Evolutionary conservation across 805 yeast genomes (phyloP).

Genomic region (Jamesozyma piceae): DNA sequence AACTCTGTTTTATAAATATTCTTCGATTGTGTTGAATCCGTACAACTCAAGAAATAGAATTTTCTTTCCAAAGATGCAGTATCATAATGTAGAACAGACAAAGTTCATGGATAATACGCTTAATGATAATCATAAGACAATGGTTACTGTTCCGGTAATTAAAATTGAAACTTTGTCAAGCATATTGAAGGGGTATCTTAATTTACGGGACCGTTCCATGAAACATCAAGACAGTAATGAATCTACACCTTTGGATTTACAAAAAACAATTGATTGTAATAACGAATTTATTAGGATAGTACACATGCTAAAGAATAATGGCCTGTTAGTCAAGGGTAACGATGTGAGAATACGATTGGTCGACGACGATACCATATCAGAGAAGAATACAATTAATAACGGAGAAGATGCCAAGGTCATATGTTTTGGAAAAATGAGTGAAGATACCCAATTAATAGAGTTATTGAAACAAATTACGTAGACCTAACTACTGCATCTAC

Average conservation of each 20-base stretch:
- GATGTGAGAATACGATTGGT: background rate
- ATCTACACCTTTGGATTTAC: too few relatives aligned
- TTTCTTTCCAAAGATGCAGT: slow-evolving; percentile 8
- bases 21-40: slow-evolving; percentile 19
- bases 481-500: too few relatives aligned
- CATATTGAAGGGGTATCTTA: slow-evolving; percentile 16
- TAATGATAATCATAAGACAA: background rate
- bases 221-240: background rate
- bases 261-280: too few relatives aligned
- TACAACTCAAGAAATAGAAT: slow-evolving; percentile 8
- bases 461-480: slow-evolving; percentile 2
- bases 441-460: slow-evolving; percentile 6
- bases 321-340: slow-evolving; percentile 7
- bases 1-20: slow-evolving; percentile 15
- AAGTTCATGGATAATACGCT: too few relatives aligned
- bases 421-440: slow-evolving; percentile 4
- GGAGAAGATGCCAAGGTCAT: background rate
- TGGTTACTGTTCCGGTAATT: slow-evolving; percentile 2
- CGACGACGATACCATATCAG: slow-evolving; percentile 7
- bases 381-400: slow-evolving; percentile 5
- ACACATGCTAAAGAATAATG: slow-evolving; percentile 21
- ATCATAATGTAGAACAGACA: slow-evolving; percentile 1
- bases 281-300: slow-evolving; percentile 19
- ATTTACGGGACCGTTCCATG: slow-evolving; percentile 6
- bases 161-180: slow-evolving; percentile 19